Percentiles rank a stretch among this genome's conserved stretches.
These are phyloP conservation scores for Nyssa sinensis DNA, from an alignment of 148 eudicot species.

Conservation along the genomic window DNA sequence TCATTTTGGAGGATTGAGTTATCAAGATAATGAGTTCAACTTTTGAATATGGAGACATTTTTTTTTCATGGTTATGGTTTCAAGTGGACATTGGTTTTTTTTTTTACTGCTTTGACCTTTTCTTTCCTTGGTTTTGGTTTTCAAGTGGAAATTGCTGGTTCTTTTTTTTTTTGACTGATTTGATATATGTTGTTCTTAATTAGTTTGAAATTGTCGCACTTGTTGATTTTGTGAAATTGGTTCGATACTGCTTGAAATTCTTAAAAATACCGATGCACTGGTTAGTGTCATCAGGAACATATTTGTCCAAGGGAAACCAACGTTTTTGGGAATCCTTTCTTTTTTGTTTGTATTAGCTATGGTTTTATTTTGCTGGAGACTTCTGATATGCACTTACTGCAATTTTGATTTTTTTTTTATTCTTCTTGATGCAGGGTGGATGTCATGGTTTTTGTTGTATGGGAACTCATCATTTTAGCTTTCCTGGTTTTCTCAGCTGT, in stretches of 20 bases:
- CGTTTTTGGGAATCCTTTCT: no score
- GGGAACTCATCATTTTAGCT: constrained; percentile 93
- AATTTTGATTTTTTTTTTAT: constrained; percentile 16
- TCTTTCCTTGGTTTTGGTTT: no score
- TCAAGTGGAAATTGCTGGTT: no score
- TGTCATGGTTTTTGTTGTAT: constrained; percentile 78
- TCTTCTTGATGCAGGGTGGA: constrained; percentile 70
- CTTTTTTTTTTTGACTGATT: no score
- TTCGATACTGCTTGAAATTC: background rate
- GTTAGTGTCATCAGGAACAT: background rate
- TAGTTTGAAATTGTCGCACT: background rate
- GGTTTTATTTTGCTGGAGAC: background rate
- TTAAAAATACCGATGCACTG: background rate
- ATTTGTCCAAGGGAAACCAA: background rate
- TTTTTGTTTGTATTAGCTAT: no score
- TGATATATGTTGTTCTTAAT: no score
- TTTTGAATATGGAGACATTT: no score
- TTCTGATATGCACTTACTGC: constrained; percentile 23
- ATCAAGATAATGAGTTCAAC: background rate
- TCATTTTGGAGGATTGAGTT: background rate
- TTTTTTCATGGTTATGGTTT: no score
- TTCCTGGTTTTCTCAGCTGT: constrained; percentile 87
- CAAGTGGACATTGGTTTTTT: no score
- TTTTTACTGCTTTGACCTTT: no score
- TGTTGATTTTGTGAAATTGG: no score